Conservation (phyloP, 2,329 filamentous ascomycete species). For the Nannizziopsis arthrosporioides region DNA sequence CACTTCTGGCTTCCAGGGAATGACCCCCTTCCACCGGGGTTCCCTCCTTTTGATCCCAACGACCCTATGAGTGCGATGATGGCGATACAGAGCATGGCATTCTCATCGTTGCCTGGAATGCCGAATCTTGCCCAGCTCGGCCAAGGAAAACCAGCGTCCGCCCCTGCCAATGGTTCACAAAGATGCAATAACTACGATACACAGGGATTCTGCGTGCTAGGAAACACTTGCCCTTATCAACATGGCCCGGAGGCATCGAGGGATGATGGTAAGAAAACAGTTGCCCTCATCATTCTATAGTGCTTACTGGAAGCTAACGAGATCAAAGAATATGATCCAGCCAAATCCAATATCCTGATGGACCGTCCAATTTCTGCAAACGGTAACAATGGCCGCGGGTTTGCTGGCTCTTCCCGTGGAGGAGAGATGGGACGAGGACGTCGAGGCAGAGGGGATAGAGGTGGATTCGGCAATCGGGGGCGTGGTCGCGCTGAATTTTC, state of each 20-base stretch:
- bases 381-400: constrained; percentile 16
- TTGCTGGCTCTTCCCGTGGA: constrained; percentile 6
- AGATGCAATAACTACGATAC: constrained; percentile 48
- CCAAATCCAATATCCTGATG: constrained; percentile 35
- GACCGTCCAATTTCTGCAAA: constrained; percentile 18
- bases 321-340: constrained; percentile 43
- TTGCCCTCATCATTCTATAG: background rate
- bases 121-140: constrained; percentile 22
- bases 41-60: constrained; percentile 44
- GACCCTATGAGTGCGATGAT: constrained; percentile 46
- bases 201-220: constrained; percentile 47
- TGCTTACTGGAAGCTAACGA: background rate
- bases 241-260: constrained; percentile 39
- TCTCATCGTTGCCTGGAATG: constrained; percentile 40
- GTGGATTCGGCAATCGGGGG: constrained; percentile 30
- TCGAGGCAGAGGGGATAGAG: constrained; percentile 34
- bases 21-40: constrained; percentile 33
- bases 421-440: constrained; percentile 16
- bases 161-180: constrained; percentile 26
- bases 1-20: constrained; percentile 27
- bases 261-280: constrained; percentile 25
- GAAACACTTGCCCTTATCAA: constrained; percentile 46
- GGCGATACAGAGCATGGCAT: constrained; percentile 43
- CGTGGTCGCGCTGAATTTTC: constrained; percentile 44
- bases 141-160: constrained; percentile 20